phyloP scores from a whole-genome alignment of 257 asterid species.

The Nicotiana attenuata region DNA sequence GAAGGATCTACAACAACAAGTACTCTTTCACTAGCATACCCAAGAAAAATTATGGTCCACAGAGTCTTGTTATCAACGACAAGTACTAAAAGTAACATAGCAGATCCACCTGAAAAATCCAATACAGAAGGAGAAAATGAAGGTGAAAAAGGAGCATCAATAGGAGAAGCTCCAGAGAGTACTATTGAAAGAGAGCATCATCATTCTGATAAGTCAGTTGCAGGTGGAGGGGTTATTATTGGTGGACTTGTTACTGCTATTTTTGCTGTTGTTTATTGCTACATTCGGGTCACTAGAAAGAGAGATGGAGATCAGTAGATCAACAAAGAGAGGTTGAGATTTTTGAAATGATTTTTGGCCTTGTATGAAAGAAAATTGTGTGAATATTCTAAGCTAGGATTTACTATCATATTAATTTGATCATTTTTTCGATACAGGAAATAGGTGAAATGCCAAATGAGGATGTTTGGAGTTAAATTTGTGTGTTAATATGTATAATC shows the following conservation, averaged over 20 bases:
- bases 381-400: neutral
- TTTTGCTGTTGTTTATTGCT: conserved; percentile 67
- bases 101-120: conserved; percentile 41
- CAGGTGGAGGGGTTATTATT: conserved; percentile 66
- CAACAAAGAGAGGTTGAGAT: neutral
- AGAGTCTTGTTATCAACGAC: neutral
- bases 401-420: neutral
- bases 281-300: conserved; percentile 60
- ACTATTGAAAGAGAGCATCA: conserved; percentile 32
- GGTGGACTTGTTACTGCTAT: conserved; percentile 74
- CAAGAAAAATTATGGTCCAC: neutral
- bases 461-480: neutral
- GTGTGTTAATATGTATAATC: neutral
- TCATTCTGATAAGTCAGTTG: conserved; percentile 48
- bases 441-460: neutral
- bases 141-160: conserved; percentile 8
- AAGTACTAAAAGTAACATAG: conserved; percentile 21
- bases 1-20: neutral
- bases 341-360: neutral
- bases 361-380: neutral
- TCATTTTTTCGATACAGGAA: no score
- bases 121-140: conserved; percentile 11
- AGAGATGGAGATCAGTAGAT: conserved; percentile 11
- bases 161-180: conserved; percentile 48
- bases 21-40: neutral